phyloP scores from a whole-genome alignment of 495 filamentous ascomycete species.

The Trichoderma gamsii region DNA sequence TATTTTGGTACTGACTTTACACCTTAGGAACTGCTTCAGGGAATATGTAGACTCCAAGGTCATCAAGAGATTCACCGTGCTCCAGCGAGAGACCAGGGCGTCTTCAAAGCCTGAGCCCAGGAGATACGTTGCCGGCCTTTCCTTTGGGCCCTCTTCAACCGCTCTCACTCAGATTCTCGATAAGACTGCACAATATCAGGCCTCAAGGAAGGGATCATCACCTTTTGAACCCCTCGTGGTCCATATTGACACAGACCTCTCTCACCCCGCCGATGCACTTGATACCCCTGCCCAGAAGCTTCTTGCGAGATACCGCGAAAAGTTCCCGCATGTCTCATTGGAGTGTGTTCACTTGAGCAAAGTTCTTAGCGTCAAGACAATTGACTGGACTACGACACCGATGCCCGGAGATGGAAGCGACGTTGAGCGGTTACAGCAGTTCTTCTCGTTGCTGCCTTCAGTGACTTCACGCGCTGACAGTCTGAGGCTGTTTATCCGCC shows the following conservation, averaged over 20 bases:
- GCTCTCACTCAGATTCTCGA: constrained; percentile 70
- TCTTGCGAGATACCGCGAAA: constrained; percentile 26
- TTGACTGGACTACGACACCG: constrained; percentile 37
- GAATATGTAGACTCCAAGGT: constrained; percentile 18
- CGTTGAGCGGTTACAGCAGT: constrained; percentile 41
- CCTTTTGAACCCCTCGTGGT: constrained; percentile 64
- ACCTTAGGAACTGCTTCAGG: constrained; percentile 17
- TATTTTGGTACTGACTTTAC: neutral
- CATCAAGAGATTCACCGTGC: constrained; percentile 16
- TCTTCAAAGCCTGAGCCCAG: constrained; percentile 29
- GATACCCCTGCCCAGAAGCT: constrained; percentile 11
- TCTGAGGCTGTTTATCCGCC: constrained; percentile 58
- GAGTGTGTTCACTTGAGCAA: constrained; percentile 50
- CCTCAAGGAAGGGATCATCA: constrained; percentile 44
- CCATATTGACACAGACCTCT: constrained; percentile 47
- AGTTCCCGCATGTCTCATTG: constrained; percentile 57
- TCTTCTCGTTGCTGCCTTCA: constrained; percentile 57
- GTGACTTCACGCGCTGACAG: constrained; percentile 71
- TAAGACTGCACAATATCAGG: constrained; percentile 56
- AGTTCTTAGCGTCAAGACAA: constrained; percentile 37
- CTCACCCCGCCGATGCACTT: neutral
- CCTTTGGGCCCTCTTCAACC: constrained; percentile 77
- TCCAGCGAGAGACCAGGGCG: constrained; percentile 31
- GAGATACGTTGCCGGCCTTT: constrained; percentile 69
- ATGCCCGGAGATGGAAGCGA: constrained; percentile 27